A percentile compares a stretch with the other conserved stretches of the same genome.
These are phyloP conservation scores for Neofusicoccum laricinum DNA, from an alignment of 2,329 filamentous ascomycete genomes.

Conservation along the genomic window DNA sequence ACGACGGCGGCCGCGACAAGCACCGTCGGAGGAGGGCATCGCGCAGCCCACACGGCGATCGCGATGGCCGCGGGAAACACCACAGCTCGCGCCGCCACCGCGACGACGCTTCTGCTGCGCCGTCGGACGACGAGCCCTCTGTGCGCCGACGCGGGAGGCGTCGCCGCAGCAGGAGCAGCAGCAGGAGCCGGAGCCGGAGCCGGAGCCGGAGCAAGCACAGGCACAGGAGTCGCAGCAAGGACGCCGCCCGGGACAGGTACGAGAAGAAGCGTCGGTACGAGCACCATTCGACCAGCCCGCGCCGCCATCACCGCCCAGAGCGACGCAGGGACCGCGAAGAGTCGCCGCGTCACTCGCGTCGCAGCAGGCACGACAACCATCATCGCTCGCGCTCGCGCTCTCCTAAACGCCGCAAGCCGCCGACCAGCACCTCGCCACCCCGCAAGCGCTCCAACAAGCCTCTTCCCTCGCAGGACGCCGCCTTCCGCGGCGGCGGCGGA, in stretches of 20 bases:
- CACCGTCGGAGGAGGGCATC: conserved; percentile 24
- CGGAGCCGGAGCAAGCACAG: conserved; percentile 18
- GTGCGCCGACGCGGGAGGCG: background rate
- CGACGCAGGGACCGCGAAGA: conserved; percentile 20
- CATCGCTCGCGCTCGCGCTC: conserved; percentile 23
- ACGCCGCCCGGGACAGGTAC: conserved; percentile 10
- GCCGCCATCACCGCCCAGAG: conserved; percentile 26
- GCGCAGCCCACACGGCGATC: conserved; percentile 22
- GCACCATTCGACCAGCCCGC: conserved; percentile 25
- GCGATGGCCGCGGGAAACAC: conserved; percentile 20
- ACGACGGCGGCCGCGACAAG: conserved; percentile 6
- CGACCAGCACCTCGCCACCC: conserved; percentile 35
- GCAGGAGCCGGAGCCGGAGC: conserved; percentile 17
- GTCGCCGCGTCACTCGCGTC: conserved; percentile 13
- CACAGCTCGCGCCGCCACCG: background rate
- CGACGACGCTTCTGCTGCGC: background rate
- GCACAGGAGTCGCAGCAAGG: conserved; percentile 18
- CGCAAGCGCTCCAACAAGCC: conserved; percentile 42
- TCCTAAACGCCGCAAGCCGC: conserved; percentile 33
- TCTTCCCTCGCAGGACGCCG: conserved; percentile 46
- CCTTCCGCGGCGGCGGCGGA: conserved; percentile 34
- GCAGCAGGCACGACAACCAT: conserved; percentile 20
- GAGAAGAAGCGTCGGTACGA: conserved; percentile 16
- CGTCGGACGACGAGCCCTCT: background rate
- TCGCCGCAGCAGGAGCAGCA: background rate